Base-by-base conservation (phyloP, 139 green algal species). In the Chlamydomonas asymmetrica region DNA sequence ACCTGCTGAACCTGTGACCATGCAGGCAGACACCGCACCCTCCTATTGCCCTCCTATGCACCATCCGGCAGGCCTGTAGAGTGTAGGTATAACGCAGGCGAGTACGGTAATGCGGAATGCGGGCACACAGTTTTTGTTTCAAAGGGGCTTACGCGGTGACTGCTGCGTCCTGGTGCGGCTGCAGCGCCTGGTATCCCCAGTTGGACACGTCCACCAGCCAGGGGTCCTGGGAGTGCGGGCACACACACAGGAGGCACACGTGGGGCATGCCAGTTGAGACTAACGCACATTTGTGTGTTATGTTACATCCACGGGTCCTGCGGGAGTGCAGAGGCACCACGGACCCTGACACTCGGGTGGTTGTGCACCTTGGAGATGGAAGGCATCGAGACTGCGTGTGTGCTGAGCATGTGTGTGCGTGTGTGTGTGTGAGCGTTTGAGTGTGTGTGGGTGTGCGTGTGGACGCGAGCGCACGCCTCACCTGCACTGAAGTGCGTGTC, bases 181-280 rank as follows among this genome's bases (percentile, higher is more conserved):
- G 76, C 70, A 82, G 63, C 40, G 57, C 62, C 70, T 78, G 74
- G 39, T 80, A 74, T 49, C 64, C 63, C 74, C 75, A 76, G n/a
- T 23, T 40, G 0, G 27, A 49, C 1, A 82, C 76, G 27, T 82
- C 76, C 1, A 57, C 3, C 40, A 78, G 52, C 39, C 54, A 82
- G 23, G 76, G 69, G 38, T 76, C 69, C 38, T 52, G 45, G 45
- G 45, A 16, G 18, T 13, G 45, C 13, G 18, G 45, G 45, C 13
- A 16, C 45, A 52, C 18, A 16, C 18, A 16, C 45, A 52, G 45
- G 18, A 10, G 13, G 45, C 45, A 52, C 45, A 52, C 18, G 45
- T 13, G 45, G 45, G 13, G 13, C 13, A 52, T 16, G 45, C 13
- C 45, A 52, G 45, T 13, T 13, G 1, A 16, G 18, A 16, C 45